Percentiles rank a stretch among this genome's conserved stretches.
phyloP scores from a whole-genome alignment of 1,284 basidiomycete genomes.

The Cutaneotrichosporon daszewskae region DNA sequence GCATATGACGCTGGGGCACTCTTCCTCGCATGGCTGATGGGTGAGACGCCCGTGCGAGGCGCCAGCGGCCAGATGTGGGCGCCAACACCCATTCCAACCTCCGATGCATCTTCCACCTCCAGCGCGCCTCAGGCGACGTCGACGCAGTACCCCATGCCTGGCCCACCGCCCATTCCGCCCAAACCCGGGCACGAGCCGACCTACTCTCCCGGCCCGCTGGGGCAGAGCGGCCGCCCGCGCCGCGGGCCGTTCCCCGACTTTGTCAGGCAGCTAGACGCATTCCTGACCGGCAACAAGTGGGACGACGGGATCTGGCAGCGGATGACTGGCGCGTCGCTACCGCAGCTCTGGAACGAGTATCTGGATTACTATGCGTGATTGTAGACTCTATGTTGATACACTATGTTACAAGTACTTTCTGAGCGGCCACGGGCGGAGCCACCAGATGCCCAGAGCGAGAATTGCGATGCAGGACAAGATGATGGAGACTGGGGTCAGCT shows the following conservation, averaged over 20 bases:
- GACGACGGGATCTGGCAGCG: conserved; percentile 29
- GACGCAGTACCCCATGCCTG: too few relatives aligned
- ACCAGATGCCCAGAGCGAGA: not conserved
- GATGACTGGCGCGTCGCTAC: conserved; percentile 24
- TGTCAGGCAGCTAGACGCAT: conserved; percentile 21
- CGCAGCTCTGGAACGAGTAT: conserved; percentile 29
- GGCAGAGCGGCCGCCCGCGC: conserved; percentile 12
- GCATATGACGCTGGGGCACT: conserved; percentile 31
- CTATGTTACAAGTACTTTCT: not conserved
- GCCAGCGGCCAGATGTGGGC: too few relatives aligned
- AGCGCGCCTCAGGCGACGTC: too few relatives aligned
- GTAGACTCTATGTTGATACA: not conserved
- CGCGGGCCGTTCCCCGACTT: conserved; percentile 29
- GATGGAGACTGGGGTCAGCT: not conserved
- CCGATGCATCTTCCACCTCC: too few relatives aligned
- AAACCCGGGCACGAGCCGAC: too few relatives aligned
- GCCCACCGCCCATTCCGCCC: too few relatives aligned
- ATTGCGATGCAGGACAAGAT: not conserved
- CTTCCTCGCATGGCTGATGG: conserved; percentile 31
- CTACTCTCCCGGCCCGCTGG: too few relatives aligned
- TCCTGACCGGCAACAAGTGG: conserved; percentile 25
- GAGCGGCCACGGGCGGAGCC: not conserved
- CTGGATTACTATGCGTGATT: conserved; percentile 22
- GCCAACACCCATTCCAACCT: too few relatives aligned
- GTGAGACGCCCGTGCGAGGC: too few relatives aligned